Percentiles rank a stretch among this genome's conserved stretches.
Conservation (phyloP, 148 eudicot genomes). For the Gaultheria prostrata region DNA sequence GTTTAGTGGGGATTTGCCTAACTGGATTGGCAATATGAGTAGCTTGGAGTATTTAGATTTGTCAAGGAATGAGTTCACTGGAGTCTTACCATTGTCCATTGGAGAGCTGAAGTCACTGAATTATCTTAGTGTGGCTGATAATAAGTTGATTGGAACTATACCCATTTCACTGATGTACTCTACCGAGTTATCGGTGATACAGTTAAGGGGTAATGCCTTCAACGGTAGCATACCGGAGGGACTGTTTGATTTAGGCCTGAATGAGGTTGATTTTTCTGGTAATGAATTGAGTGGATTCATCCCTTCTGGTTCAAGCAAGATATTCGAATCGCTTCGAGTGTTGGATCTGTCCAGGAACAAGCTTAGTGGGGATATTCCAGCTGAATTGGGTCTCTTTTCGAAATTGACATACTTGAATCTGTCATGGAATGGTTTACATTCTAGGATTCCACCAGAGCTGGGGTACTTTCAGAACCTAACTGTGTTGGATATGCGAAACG, state of each 20-base stretch:
- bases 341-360: constrained; percentile 75
- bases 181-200: constrained; percentile 41
- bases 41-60: constrained; percentile 57
- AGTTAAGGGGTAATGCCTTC: constrained; percentile 46
- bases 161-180: constrained; percentile 54
- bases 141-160: constrained; percentile 53
- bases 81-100: constrained; percentile 52
- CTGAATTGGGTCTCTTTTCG: constrained; percentile 73
- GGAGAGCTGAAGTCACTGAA: constrained; percentile 50
- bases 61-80: constrained; percentile 58
- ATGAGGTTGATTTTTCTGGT: constrained; percentile 63
- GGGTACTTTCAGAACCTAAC: constrained; percentile 70
- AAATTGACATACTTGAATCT: constrained; percentile 72
- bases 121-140: constrained; percentile 45
- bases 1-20: constrained; percentile 60
- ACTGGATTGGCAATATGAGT: constrained; percentile 53
- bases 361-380: constrained; percentile 68
- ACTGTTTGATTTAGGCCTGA: constrained; percentile 58
- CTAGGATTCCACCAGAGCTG: constrained; percentile 72
- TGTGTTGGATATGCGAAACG: constrained; percentile 68
- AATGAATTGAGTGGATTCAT: constrained; percentile 61
- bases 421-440: constrained; percentile 71
- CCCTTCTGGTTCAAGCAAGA: constrained; percentile 54
- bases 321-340: constrained; percentile 52
- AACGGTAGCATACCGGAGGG: constrained; percentile 64